Evolutionary conservation across 495 filamentous ascomycete genomes (phyloP).

Genomic region (Penicillium nucicola): DNA sequence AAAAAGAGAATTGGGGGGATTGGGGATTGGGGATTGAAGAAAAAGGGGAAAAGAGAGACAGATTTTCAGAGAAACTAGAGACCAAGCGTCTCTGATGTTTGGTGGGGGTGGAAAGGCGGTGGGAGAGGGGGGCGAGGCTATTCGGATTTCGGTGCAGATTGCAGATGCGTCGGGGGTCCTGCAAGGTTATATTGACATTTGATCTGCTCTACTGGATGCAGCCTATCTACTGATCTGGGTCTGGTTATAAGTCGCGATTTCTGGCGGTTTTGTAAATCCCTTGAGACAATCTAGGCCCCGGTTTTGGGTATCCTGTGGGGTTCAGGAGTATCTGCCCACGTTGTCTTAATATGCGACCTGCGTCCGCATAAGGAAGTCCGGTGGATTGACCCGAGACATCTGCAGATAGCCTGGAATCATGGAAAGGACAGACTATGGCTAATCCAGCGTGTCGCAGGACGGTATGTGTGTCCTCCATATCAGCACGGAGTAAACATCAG

Average conservation of each 20-base stretch:
- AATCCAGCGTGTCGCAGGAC: no score
- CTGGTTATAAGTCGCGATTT: no score
- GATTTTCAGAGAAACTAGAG: constrained; percentile 1
- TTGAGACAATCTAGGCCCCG: neutral
- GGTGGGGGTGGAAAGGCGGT: constrained; percentile 50
- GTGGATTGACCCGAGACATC: neutral
- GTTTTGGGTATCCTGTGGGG: constrained; percentile 4
- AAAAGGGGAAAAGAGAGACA: constrained; percentile 2
- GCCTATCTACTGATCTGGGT: neutral
- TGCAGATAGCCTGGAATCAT: no score
- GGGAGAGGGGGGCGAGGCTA: constrained; percentile 38
- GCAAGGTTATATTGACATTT: constrained; percentile 2
- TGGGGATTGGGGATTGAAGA: neutral
- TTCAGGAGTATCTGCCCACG: neutral
- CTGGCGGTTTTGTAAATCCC: no score
- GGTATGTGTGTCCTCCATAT: no score
- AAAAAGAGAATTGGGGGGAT: no score
- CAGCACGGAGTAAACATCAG: no score
- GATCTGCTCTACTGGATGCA: neutral
- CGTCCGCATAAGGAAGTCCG: neutral
- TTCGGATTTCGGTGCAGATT: constrained; percentile 17
- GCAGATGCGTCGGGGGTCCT: neutral
- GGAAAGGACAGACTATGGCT: neutral
- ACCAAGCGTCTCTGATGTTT: constrained; percentile 20
- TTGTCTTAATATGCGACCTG: neutral